Evolutionary conservation across 1,284 basidiomycete genomes (phyloP), one percentile per base, ranked within the genome.

Genomic region (Tausonia pullulans): DNA sequence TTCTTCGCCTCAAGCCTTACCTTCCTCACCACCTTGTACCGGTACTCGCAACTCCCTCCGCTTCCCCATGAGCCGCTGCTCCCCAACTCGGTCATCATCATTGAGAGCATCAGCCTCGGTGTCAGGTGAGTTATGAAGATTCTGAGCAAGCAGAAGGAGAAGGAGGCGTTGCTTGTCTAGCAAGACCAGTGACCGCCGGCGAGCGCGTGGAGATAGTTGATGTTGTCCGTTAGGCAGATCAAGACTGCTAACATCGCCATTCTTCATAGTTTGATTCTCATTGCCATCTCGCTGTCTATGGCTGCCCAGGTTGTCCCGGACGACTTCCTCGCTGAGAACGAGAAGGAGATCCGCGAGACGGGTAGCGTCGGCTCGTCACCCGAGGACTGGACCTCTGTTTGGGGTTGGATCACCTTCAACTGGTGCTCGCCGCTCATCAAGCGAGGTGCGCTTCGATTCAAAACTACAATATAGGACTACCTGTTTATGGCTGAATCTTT

Each of bases 331-430:
- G 66, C 71, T 9, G 68, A 70, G 5, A 68, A 75, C 5, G 69
- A 70, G 0, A 62, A 68, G 44, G 63, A 74, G 58, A 72, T 72
- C 59, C 67, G 71, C 68, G 48, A 41, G 52, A n/a, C 7, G 41
- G 61, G 43, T 43, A 49, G 14, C 48, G 71, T 70, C 64, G 71
- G 41, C 40, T 43, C 46, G 57, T 69, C n/a, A 63, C 69, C 3
- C 66, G 69, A 50, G 45, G 53, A 57, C 40, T 16, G 27, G 45
- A 49, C 51, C 9, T 16, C 80, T n/a, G 76, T 91, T 13, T 87
- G 84, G 81, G 79, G 83, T n/a, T 90, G 88, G 86, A 78, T 83
- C 61, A 84, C 82, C 1, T 90, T 90, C 73, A 81, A 82, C 2
- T 92, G 89, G 77, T 81, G 91, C 56, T 82, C 84, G 70, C 83